Evolutionary conservation across 306 rosid species (phyloP), one percentile per base, ranked within the genome.

Genomic region (Quercus ilex): DNA sequence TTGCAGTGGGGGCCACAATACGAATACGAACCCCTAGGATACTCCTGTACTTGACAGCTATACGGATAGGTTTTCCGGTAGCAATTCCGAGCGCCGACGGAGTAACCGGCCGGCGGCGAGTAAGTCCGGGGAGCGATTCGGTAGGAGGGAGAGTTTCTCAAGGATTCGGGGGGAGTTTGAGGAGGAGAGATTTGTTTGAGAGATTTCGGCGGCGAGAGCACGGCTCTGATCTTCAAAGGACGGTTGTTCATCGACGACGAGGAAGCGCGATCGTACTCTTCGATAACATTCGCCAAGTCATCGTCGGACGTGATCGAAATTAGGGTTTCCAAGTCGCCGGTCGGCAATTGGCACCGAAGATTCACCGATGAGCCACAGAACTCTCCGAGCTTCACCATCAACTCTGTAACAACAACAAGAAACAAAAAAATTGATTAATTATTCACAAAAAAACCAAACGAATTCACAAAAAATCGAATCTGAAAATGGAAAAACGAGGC

Each of bases 301-400:
- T 90, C 97, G 6, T 93, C 98, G 75, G 83, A 90, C 4, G 65
- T 89, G 59, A 95, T 70, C n/a, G 97, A 78, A 81, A 95, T 83
- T 85, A 95, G 79, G 0, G 97, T 95, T 76, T 91, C 99, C 60
- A 95, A 71, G 15, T 93, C 98, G n/a, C 98, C 98, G 78, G 49
- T 78, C 1, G 99, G 97, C 67, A 95, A 81, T 11, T 81, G 90
- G 63, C 98, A 95, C 82, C 71, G 75, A 78, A 95, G 64, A 3
- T 78, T 86, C 3, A 81, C 88, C 4, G 98, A 86, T 9, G 82
- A 83, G 38, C 94, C 96, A n/a, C 93, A 90, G 76, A 93, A 83
- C 76, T 91, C 92, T 5, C n/a, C 78, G 13, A 95, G 91, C 87
- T 89, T 93, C 87, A 52, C 77, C 91, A 88, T 90, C 33, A 93